Conservation (phyloP, 192 early-diverging fungal species). For the Coemansia sp. region DNA sequence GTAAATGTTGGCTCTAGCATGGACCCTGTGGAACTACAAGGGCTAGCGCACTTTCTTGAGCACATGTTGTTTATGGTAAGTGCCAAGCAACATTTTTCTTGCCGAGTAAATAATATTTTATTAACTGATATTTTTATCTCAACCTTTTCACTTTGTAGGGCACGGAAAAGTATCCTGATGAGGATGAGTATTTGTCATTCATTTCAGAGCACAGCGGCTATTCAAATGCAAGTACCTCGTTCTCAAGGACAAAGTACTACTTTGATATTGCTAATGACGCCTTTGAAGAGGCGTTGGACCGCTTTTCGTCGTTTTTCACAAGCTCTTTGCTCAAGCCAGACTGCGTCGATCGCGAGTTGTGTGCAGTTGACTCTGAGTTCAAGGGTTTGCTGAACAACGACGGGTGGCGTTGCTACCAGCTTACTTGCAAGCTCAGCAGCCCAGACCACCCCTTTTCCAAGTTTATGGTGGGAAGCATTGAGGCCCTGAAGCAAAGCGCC, state of each 20-base stretch:
- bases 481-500: slow-evolving; percentile 63
- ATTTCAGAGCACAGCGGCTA: slow-evolving; percentile 17
- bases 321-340: slow-evolving; percentile 72
- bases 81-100: too few species aligned
- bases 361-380: slow-evolving; percentile 89
- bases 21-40: slow-evolving; percentile 58
- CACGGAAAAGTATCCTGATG: slow-evolving; percentile 64
- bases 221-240: slow-evolving; percentile 35
- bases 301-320: slow-evolving; percentile 82
- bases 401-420: background rate
- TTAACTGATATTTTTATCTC: too few species aligned
- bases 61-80: slow-evolving; percentile 60
- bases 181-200: slow-evolving; percentile 57
- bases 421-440: slow-evolving; percentile 14
- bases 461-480: slow-evolving; percentile 80
- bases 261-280: slow-evolving; percentile 25
- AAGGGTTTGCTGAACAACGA: slow-evolving; percentile 76
- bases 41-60: slow-evolving; percentile 65
- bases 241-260: slow-evolving; percentile 8
- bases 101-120: too few species aligned
- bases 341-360: slow-evolving; percentile 79
- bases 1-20: slow-evolving; percentile 59
- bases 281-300: slow-evolving; percentile 58
- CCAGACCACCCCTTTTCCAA: slow-evolving; percentile 72
- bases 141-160: too few species aligned